A percentile compares a stretch with the other conserved stretches of the same genome.
These are phyloP conservation scores for Lithospermum erythrorhizon DNA, from an alignment of 257 asterid genomes.

Conservation along the genomic window DNA sequence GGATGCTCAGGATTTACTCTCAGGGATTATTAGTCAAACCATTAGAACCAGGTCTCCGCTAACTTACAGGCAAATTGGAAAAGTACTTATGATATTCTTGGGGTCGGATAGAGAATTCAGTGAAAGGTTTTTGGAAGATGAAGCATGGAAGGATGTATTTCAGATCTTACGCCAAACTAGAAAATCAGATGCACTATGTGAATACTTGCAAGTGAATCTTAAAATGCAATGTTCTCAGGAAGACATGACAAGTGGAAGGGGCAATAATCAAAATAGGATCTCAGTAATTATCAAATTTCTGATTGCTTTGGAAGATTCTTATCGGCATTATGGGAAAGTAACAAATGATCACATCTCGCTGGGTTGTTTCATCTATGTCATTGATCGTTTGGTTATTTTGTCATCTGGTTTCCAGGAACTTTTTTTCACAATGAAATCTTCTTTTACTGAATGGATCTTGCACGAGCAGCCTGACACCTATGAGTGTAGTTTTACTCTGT, in stretches of 20 bases:
- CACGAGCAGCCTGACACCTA: constrained; percentile 13
- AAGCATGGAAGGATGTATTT: constrained; percentile 35
- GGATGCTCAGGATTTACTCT: constrained; percentile 24
- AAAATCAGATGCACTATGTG: neutral
- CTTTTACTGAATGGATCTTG: constrained; percentile 33
- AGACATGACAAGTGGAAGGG: too few relatives aligned
- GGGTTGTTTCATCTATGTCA: constrained; percentile 41
- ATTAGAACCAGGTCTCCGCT: constrained; percentile 5
- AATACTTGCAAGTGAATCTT: too few relatives aligned
- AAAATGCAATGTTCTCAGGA: too few relatives aligned
- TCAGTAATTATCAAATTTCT: constrained; percentile 12
- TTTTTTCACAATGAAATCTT: constrained; percentile 37
- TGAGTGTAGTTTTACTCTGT: constrained; percentile 7
- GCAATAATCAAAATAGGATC: neutral
- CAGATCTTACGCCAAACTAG: constrained; percentile 9
- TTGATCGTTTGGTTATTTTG: constrained; percentile 39
- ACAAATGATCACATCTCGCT: constrained; percentile 37
- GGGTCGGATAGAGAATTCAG: constrained; percentile 27
- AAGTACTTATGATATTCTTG: constrained; percentile 27
- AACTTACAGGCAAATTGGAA: constrained; percentile 38
- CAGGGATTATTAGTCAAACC: constrained; percentile 19
- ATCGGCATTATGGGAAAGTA: constrained; percentile 17
- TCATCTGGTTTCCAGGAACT: constrained; percentile 22
- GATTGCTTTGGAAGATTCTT: constrained; percentile 31
- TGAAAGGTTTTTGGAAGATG: neutral